A percentile compares a stretch with the other conserved stretches of the same genome.
Conservation (phyloP, 2,329 filamentous ascomycete genomes). For the Botryotinia globosa region DNA sequence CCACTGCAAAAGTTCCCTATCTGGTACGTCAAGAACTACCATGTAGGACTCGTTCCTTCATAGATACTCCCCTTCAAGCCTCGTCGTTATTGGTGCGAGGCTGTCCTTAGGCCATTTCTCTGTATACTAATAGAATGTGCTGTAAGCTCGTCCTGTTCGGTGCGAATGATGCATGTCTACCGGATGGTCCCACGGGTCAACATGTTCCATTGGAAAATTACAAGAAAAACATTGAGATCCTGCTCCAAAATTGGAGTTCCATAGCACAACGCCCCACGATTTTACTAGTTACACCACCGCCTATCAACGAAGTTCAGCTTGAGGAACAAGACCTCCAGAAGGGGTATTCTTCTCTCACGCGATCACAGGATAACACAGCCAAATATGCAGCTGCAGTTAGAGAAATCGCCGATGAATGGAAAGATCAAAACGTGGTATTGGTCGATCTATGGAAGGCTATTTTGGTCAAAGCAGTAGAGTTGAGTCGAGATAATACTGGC, state of each 20-base stretch:
- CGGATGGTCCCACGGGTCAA: constrained; percentile 57
- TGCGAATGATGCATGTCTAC: constrained; percentile 81
- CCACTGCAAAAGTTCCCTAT: constrained; percentile 61
- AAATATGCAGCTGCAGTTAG: constrained; percentile 62
- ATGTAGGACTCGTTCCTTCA: neutral
- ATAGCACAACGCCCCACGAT: constrained; percentile 67
- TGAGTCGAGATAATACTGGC: constrained; percentile 41
- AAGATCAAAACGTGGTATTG: constrained; percentile 51
- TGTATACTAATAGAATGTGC: neutral
- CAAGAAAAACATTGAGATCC: constrained; percentile 65
- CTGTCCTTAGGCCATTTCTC: neutral
- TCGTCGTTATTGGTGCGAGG: neutral
- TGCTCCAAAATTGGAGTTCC: constrained; percentile 65
- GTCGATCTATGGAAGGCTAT: constrained; percentile 79
- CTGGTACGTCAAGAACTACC: constrained; percentile 42
- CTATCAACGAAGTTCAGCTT: constrained; percentile 59
- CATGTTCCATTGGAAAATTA: constrained; percentile 75
- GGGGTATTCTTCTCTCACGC: constrained; percentile 42
- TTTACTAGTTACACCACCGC: constrained; percentile 78
- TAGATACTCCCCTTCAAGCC: neutral
- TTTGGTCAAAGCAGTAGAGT: constrained; percentile 64
- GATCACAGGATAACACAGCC: constrained; percentile 60
- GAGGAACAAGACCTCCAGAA: constrained; percentile 37
- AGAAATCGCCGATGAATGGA: constrained; percentile 41
- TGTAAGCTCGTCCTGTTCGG: constrained; percentile 66